These are phyloP conservation scores for Fusarium incarnatum DNA, from an alignment of 2,329 filamentous ascomycete genomes.

Conservation along the genomic window DNA sequence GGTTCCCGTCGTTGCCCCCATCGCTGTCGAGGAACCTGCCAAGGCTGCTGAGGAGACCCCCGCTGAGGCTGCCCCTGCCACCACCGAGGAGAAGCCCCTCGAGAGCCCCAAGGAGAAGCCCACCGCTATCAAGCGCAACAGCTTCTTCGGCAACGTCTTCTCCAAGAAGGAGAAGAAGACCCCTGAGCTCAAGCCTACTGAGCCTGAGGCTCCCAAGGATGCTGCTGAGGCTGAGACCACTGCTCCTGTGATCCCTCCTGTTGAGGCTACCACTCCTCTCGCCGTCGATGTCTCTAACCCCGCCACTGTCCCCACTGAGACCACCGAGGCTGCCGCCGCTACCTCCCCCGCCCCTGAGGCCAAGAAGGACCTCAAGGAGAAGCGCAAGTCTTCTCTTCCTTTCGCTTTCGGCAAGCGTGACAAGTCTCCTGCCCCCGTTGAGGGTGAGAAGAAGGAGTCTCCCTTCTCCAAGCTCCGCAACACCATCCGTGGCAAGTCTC, in stretches of 20 bases:
- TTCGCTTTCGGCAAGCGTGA: conserved; percentile 87
- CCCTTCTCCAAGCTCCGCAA: conserved; percentile 71
- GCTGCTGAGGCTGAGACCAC: conserved; percentile 60
- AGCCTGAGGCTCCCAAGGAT: conserved; percentile 58
- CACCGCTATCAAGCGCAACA: conserved; percentile 63
- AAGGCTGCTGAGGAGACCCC: conserved; percentile 53
- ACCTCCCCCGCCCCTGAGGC: conserved; percentile 62
- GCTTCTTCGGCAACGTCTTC: conserved; percentile 65
- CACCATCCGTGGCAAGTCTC: conserved; percentile 63
- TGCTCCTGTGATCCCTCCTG: conserved; percentile 69
- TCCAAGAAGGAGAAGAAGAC: conserved; percentile 71
- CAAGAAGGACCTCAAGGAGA: conserved; percentile 77
- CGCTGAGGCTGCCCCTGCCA: conserved; percentile 50
- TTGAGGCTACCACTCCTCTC: conserved; percentile 67
- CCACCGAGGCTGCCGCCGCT: conserved; percentile 57
- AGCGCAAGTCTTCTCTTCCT: conserved; percentile 82
- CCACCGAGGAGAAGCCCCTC: conserved; percentile 51
- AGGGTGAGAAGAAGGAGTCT: conserved; percentile 69
- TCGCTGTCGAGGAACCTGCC: conserved; percentile 52
- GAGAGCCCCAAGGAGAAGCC: conserved; percentile 61
- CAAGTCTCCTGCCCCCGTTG: conserved; percentile 66
- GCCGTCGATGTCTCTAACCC: conserved; percentile 65
- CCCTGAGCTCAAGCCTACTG: conserved; percentile 60
- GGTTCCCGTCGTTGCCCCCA: conserved; percentile 54
- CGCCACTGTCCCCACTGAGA: conserved; percentile 60